Evolutionary conservation across 1,284 basidiomycete genomes (phyloP).

Genomic region (Malassezia restricta): DNA sequence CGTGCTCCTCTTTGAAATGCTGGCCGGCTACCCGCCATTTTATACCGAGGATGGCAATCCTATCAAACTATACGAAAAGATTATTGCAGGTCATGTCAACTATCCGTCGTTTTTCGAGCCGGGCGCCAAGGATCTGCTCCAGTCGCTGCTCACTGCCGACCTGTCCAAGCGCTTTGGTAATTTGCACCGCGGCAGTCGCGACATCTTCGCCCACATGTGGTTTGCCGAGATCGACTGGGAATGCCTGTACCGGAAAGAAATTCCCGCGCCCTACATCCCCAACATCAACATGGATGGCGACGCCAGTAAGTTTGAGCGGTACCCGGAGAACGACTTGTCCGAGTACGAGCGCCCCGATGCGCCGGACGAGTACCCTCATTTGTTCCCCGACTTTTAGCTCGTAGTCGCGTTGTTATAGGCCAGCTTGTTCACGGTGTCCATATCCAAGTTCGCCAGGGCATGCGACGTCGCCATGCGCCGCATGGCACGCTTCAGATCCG

Average conservation of each 20-base stretch:
- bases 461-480: conserved; percentile 55
- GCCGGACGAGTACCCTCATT: conserved; percentile 29
- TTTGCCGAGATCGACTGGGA: conserved; percentile 94
- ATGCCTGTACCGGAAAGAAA: conserved; percentile 68
- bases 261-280: conserved; percentile 90
- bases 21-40: conserved; percentile 48
- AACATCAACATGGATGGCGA: conserved; percentile 47
- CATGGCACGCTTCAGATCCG: conserved; percentile 63
- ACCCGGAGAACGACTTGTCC: conserved; percentile 38
- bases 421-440: conserved; percentile 38
- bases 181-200: conserved; percentile 75
- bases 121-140: conserved; percentile 71
- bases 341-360: conserved; percentile 33
- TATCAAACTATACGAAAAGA: conserved; percentile 83
- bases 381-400: conserved; percentile 40
- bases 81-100: conserved; percentile 69
- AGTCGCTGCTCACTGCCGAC: conserved; percentile 78
- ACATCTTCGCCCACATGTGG: conserved; percentile 94
- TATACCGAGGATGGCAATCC: conserved; percentile 53
- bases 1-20: conserved; percentile 62
- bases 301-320: conserved; percentile 37
- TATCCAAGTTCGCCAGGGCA: conserved; percentile 48
- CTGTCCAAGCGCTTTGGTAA: conserved; percentile 87
- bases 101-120: conserved; percentile 76
- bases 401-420: conserved; percentile 44